Conservation (phyloP, 306 rosid genomes). For the Gleditsia sinensis region DNA sequence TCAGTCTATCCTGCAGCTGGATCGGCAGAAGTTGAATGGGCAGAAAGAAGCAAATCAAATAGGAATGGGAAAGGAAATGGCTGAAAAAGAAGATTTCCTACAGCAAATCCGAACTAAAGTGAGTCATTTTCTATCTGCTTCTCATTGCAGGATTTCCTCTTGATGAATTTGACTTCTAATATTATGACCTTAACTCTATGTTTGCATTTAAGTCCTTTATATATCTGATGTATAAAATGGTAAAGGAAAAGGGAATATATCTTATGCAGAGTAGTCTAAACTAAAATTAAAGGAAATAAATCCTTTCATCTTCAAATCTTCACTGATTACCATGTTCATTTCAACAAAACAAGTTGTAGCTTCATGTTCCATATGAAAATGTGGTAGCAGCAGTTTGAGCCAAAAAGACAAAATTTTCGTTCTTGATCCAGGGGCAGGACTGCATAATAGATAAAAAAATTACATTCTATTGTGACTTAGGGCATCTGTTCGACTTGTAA, state of each 20-base stretch:
- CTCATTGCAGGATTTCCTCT: neutral
- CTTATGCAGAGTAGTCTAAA: neutral
- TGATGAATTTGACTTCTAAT: neutral
- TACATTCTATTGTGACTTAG: neutral
- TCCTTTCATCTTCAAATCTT: neutral
- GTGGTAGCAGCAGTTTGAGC: no score
- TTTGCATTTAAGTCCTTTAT: neutral
- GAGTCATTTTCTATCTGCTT: conserved; percentile 28
- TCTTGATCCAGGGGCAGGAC: no score
- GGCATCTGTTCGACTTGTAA: neutral
- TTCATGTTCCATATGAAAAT: neutral
- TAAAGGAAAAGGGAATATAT: neutral
- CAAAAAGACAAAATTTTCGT: no score
- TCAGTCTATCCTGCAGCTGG: conserved; percentile 40
- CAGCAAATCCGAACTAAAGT: conserved; percentile 84
- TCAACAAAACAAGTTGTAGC: neutral
- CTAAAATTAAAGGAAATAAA: neutral
- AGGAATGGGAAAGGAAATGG: conserved; percentile 46
- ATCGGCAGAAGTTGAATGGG: conserved; percentile 41
- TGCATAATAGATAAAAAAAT: no score
- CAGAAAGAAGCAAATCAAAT: conserved; percentile 52
- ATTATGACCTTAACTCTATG: neutral
- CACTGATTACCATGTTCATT: neutral
- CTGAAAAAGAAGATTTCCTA: conserved; percentile 80
- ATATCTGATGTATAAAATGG: neutral